Evolutionary conservation across 2,329 filamentous ascomycete species (phyloP).

Genomic region (Monilinia aucupariae): DNA sequence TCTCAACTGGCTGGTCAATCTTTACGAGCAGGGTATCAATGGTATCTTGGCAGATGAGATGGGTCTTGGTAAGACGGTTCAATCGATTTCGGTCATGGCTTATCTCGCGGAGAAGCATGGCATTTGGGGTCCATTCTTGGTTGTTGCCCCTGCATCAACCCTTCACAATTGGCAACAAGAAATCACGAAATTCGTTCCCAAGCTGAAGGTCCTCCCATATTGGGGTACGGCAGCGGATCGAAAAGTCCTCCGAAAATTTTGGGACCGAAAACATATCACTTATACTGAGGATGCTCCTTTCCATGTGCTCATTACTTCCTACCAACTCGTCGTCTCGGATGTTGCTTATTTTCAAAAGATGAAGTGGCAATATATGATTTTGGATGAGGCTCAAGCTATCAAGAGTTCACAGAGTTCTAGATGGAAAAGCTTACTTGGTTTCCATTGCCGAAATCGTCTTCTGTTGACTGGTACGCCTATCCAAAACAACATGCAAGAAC

Average conservation of each 20-base stretch:
- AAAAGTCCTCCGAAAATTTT: conserved; percentile 96
- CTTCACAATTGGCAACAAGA: conserved; percentile 99
- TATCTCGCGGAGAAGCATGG: conserved; percentile 96
- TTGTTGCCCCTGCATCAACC: conserved; percentile 92
- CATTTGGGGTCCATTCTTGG: conserved; percentile 95
- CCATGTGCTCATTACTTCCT: conserved; percentile 93
- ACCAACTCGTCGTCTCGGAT: conserved; percentile 93
- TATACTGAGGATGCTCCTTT: conserved; percentile 92
- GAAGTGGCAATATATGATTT: conserved; percentile 99
- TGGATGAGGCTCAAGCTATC: conserved; percentile 97
- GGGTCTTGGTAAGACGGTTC: conserved; percentile 98
- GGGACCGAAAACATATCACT: conserved; percentile 95
- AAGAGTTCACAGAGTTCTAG: conserved; percentile 94
- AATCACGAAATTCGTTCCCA: conserved; percentile 88
- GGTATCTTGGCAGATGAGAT: conserved; percentile 98
- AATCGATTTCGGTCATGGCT: conserved; percentile 98
- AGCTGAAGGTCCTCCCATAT: conserved; percentile 92
- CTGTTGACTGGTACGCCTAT: conserved; percentile 95
- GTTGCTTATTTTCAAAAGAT: conserved; percentile 98
- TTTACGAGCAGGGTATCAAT: conserved; percentile 99
- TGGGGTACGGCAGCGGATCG: conserved; percentile 93
- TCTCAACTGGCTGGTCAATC: conserved; percentile 97
- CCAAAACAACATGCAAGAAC: conserved; percentile 99
- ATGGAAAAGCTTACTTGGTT: conserved; percentile 92
- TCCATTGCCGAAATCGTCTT: conserved; percentile 91